Conservation (phyloP, 2,329 filamentous ascomycete genomes). For the Neocatenulostroma microsporum region DNA sequence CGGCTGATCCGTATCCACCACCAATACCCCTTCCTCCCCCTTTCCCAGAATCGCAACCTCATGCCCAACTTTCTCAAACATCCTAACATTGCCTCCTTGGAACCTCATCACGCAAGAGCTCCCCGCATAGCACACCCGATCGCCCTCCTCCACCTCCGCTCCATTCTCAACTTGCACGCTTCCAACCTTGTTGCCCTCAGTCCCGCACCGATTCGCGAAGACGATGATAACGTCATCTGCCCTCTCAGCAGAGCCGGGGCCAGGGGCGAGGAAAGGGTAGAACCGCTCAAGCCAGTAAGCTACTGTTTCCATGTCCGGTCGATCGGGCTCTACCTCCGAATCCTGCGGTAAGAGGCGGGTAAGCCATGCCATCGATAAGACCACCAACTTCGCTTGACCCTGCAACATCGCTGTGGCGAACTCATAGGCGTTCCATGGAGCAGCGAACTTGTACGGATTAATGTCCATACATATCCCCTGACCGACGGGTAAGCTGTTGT, state of each 20-base stretch:
- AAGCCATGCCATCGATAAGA: slow-evolving; percentile 72
- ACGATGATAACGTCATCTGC: slow-evolving; percentile 59
- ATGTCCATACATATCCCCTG: slow-evolving; percentile 51
- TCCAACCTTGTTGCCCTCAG: slow-evolving; percentile 38
- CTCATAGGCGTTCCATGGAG: slow-evolving; percentile 52
- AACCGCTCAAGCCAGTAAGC: slow-evolving; percentile 68
- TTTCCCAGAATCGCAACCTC: slow-evolving; percentile 52
- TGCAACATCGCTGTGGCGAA: slow-evolving; percentile 52
- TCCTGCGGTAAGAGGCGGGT: slow-evolving; percentile 48
- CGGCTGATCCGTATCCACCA: slow-evolving; percentile 54
- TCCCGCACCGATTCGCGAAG: slow-evolving; percentile 62
- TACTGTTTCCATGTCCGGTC: slow-evolving; percentile 64
- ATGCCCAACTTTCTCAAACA: slow-evolving; percentile 48
- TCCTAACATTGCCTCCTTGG: slow-evolving; percentile 54
- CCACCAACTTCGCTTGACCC: slow-evolving; percentile 52
- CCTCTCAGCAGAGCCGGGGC: slow-evolving; percentile 24
- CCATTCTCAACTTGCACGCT: slow-evolving; percentile 23
- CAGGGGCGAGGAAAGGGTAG: slow-evolving; percentile 46
- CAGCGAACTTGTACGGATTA: slow-evolving; percentile 55
- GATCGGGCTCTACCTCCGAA: slow-evolving; percentile 38
- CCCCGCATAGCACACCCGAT: slow-evolving; percentile 57
- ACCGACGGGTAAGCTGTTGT: no score
- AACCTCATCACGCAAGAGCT: slow-evolving; percentile 66
- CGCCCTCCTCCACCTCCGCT: slow-evolving; percentile 21
- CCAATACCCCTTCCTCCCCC: slow-evolving; percentile 58